Conservation (phyloP, 495 filamentous ascomycete genomes). For the Neurospora hispaniola region DNA sequence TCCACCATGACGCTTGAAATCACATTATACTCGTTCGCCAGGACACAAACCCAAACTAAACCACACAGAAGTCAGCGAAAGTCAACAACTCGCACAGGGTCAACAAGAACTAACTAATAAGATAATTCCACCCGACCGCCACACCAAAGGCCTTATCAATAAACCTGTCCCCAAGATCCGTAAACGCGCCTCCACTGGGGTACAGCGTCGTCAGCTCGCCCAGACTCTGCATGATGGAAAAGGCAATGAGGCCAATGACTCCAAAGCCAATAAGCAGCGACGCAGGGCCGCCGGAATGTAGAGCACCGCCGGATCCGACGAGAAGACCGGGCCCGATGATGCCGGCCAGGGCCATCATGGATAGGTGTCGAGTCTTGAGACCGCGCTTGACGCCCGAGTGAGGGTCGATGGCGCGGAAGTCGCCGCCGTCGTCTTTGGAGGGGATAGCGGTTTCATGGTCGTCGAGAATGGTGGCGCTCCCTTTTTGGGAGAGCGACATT, state of each 20-base stretch:
- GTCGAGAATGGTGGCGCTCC: not conserved
- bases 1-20: slow-evolving; percentile 49
- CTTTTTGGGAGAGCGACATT: not conserved
- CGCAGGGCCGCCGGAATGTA: slow-evolving; percentile 50
- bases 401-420: slow-evolving; percentile 36
- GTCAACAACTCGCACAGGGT: not conserved
- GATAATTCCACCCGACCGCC: slow-evolving; percentile 77
- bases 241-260: slow-evolving; percentile 56
- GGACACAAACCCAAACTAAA: slow-evolving; percentile 44
- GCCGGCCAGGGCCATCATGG: slow-evolving; percentile 59
- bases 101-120: slow-evolving; percentile 28
- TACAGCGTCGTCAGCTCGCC: slow-evolving; percentile 63
- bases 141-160: slow-evolving; percentile 71
- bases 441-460: not conserved
- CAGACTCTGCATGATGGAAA: slow-evolving; percentile 51
- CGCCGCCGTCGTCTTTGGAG: slow-evolving; percentile 10
- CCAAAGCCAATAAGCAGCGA: slow-evolving; percentile 55
- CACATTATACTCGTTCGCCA: slow-evolving; percentile 49
- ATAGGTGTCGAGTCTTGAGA: slow-evolving; percentile 58
- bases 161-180: slow-evolving; percentile 56
- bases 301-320: slow-evolving; percentile 50
- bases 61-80: not conserved
- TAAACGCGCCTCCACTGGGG: slow-evolving; percentile 51
- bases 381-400: slow-evolving; percentile 40
- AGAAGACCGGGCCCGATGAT: slow-evolving; percentile 46